These are phyloP conservation scores for Podaxis pistillaris DNA, from an alignment of 768 basidiomycete species.

Conservation along the genomic window DNA sequence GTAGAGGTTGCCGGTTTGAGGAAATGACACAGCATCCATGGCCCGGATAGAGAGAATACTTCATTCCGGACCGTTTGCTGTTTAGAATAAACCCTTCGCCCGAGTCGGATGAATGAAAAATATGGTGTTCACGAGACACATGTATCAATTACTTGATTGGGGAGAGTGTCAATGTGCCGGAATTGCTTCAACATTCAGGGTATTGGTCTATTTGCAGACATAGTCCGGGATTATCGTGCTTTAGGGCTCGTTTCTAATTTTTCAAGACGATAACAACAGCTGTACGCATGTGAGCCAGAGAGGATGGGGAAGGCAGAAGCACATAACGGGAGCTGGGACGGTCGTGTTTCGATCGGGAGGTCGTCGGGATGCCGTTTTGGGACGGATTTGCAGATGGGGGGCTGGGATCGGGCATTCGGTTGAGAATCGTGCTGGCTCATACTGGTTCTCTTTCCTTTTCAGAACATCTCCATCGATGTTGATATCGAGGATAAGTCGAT, in stretches of 20 bases:
- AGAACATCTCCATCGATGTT: neutral
- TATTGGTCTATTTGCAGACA: neutral
- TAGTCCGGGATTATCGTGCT: neutral
- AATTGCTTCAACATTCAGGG: neutral
- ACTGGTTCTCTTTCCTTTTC: slow-evolving; percentile 6
- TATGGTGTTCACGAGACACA: neutral
- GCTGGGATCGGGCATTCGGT: neutral
- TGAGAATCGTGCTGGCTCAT: slow-evolving; percentile 1
- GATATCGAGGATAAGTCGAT: neutral
- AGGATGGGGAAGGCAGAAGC: neutral
- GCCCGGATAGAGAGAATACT: neutral
- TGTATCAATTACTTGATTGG: neutral
- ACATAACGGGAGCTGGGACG: neutral
- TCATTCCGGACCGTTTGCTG: neutral
- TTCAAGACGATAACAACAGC: no score
- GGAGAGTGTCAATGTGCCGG: neutral
- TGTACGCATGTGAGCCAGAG: no score
- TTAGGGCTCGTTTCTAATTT: no score
- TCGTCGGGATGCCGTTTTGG: neutral
- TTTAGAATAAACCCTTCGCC: neutral
- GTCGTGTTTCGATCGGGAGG: neutral
- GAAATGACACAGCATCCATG: neutral
- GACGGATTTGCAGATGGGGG: neutral
- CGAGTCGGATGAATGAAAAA: neutral
- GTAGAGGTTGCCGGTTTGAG: neutral